Conservation (phyloP, 192 early-diverging fungal species). For the Entrophospora sp. region DNA sequence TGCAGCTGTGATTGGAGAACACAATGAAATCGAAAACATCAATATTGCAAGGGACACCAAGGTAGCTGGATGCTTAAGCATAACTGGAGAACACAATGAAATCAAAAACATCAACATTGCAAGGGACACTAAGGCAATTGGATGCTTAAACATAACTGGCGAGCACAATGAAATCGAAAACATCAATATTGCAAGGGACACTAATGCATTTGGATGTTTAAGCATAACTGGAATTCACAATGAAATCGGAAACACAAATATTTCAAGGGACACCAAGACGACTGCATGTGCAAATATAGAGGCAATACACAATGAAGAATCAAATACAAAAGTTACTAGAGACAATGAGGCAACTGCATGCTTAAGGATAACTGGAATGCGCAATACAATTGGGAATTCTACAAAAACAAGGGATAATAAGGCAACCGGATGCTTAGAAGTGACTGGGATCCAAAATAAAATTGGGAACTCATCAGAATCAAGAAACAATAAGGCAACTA, state of each 20-base stretch:
- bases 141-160: no score
- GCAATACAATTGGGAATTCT: not conserved
- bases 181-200: no score
- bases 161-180: no score
- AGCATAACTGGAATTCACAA: no score
- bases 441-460: not conserved
- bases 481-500: not conserved
- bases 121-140: not conserved
- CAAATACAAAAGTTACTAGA: not conserved
- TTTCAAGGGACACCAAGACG: no score
- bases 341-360: not conserved
- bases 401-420: not conserved
- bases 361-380: not conserved
- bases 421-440: not conserved
- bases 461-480: not conserved
- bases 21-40: no score
- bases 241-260: no score
- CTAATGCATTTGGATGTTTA: no score
- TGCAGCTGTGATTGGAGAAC: no score
- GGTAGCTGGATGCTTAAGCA: no score
- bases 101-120: not conserved
- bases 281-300: no score
- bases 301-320: not conserved
- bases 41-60: no score
- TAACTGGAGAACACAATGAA: not conserved